phyloP scores from a whole-genome alignment of 495 filamentous ascomycete species.

The Filosporella fistucella region DNA sequence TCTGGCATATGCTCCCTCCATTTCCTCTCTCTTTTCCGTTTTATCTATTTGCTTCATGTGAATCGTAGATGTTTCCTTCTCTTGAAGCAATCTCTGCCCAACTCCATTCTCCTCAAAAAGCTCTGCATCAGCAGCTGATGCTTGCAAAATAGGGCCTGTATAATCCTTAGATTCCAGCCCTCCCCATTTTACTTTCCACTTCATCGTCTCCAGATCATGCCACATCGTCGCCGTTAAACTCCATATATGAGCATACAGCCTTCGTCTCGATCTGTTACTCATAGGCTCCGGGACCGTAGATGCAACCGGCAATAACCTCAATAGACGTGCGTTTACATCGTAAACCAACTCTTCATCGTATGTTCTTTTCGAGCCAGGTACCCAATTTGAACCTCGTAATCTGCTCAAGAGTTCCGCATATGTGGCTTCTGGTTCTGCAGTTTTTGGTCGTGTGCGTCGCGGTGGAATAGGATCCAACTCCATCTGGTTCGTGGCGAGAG shows the following conservation, averaged over 20 bases:
- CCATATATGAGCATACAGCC: slow-evolving; percentile 20
- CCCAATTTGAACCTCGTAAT: too few species aligned
- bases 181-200: slow-evolving; percentile 22
- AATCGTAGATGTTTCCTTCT: background rate
- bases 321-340: background rate
- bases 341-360: background rate
- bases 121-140: slow-evolving; percentile 11
- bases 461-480: slow-evolving; percentile 2
- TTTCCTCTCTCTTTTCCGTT: background rate
- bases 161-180: background rate
- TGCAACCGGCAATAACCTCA: too few species aligned
- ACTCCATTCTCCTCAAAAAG: slow-evolving; percentile 12
- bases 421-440: too few species aligned
- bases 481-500: slow-evolving; percentile 42
- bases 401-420: background rate
- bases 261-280: background rate
- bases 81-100: background rate
- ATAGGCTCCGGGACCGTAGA: background rate
- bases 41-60: background rate
- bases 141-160: slow-evolving; percentile 1
- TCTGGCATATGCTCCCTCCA: background rate
- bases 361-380: too few species aligned
- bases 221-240: slow-evolving; percentile 13
- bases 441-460: too few species aligned
- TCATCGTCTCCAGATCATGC: slow-evolving; percentile 11